Evolutionary conservation across 2,329 filamentous ascomycete species (phyloP).

Genomic region (Ceratocystis variospora): DNA sequence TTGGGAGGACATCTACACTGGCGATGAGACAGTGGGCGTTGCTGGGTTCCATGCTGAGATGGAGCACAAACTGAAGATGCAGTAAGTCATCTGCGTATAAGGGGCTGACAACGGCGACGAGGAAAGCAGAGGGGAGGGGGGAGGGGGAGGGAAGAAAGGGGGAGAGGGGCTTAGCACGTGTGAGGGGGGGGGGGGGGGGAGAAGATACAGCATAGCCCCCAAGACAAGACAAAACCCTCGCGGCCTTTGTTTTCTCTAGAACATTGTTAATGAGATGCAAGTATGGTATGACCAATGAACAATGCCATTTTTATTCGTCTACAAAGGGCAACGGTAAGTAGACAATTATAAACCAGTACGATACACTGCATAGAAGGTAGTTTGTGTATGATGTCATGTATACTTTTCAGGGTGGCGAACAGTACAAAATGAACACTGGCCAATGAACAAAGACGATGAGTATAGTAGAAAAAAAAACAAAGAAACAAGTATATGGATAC

Average conservation of each 20-base stretch:
- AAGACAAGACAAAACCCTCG: background rate
- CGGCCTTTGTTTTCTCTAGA: background rate
- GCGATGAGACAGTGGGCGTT: constrained; percentile 57
- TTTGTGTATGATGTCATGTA: background rate
- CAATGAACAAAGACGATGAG: background rate
- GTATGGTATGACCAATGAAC: background rate
- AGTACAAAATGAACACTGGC: background rate
- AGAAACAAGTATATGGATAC: constrained; percentile 1
- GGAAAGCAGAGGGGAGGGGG: background rate
- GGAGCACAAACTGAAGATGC: constrained; percentile 78
- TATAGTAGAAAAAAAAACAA: background rate
- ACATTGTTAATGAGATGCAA: background rate
- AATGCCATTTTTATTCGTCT: background rate
- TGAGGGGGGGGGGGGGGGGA: background rate
- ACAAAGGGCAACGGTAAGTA: background rate
- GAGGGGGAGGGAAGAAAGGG: background rate
- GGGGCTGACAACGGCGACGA: background rate
- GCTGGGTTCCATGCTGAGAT: constrained; percentile 81
- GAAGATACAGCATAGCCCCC: background rate
- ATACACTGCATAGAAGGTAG: no score
- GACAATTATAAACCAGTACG: no score
- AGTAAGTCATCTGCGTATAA: background rate
- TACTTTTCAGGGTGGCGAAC: background rate
- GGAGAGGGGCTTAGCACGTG: background rate
- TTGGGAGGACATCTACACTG: constrained; percentile 90